These are phyloP conservation scores for Ustilago esculenta DNA, from an alignment of 1,284 basidiomycete species.

Conservation along the genomic window DNA sequence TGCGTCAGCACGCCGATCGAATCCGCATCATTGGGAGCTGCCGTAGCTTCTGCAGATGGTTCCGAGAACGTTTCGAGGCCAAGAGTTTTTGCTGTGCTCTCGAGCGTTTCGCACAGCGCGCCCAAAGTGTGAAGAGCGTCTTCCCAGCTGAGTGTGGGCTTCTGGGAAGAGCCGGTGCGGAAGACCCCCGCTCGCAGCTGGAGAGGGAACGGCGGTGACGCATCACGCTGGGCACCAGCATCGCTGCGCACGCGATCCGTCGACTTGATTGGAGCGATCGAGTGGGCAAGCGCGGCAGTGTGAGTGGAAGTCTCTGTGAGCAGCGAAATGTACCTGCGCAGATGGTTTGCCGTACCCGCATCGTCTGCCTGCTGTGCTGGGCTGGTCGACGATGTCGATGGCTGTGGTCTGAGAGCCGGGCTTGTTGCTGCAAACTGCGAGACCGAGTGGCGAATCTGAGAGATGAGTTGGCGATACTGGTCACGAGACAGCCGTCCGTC, in stretches of 20 bases:
- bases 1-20: slow-evolving; percentile 10
- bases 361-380: slow-evolving; percentile 7
- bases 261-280: slow-evolving; percentile 34
- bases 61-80: slow-evolving; percentile 49
- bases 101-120: slow-evolving; percentile 33
- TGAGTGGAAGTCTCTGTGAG: slow-evolving; percentile 42
- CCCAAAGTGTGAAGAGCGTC: slow-evolving; percentile 18
- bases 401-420: slow-evolving; percentile 24
- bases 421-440: slow-evolving; percentile 31
- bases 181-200: slow-evolving; percentile 20
- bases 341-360: slow-evolving; percentile 16
- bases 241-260: background rate
- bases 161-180: background rate
- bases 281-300: slow-evolving; percentile 36
- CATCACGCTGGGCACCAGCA: background rate
- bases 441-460: slow-evolving; percentile 41
- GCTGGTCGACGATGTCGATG: background rate
- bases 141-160: slow-evolving; percentile 1
- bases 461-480: slow-evolving; percentile 36
- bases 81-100: slow-evolving; percentile 18
- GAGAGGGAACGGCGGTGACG: slow-evolving; percentile 4
- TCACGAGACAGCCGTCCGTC: slow-evolving; percentile 33
- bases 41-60: slow-evolving; percentile 16
- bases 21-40: background rate
- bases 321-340: slow-evolving; percentile 41